Base-by-base conservation (phyloP, 208 protist species). In the Borovskyia barvae region DNA sequence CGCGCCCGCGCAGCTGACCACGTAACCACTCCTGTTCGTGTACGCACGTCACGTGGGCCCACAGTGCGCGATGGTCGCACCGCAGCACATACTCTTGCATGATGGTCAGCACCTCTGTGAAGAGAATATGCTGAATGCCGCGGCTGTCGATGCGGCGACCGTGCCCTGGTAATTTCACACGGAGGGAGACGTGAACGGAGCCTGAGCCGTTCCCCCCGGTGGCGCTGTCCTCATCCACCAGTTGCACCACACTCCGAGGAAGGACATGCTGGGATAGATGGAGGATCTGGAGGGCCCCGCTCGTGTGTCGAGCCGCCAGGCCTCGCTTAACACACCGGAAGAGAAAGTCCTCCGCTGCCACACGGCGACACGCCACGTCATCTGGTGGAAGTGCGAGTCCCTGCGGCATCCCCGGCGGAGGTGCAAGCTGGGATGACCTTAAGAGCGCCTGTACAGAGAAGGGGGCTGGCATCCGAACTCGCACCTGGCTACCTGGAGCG, bases 21-120 rank as follows among this genome's bases (percentile, higher is more conserved):
- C 95, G 79, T 11, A 98, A 81, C 58, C 70, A 74, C 52, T 92
- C 89, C 62, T 97, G 94, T 55, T 98, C 91, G 15, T 89, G 83
- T 22, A 94, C 79, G 46, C 58, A 81, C 2, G 73, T 71, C 14
- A 97, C 75, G 60, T 98, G 94, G 9, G 46, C 17, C 52, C 55
- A 58, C 12, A 97, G 57, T 1, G 22, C 51, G 7, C n/a, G 30
- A 20, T 62, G 53, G 28, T 62, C 42, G 14, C 78, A 67, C 8
- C 47, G 47, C 25, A 68, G 49, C 9, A 87, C 63, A 17, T 70
- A 19, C 3, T 55, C 24, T 51, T 72, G 67, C 11, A 85, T 35
- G 20, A 72, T 42, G 4, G 65, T 50, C 8, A 78, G 61, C 49
- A 82, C 33, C 49, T 85, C 68, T 19, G 66, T 57, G 11, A 79